Evolutionary conservation across 2,329 filamentous ascomycete genomes (phyloP), one percentile per base, ranked within the genome.

Genomic region (Neonectria neomacrospora): DNA sequence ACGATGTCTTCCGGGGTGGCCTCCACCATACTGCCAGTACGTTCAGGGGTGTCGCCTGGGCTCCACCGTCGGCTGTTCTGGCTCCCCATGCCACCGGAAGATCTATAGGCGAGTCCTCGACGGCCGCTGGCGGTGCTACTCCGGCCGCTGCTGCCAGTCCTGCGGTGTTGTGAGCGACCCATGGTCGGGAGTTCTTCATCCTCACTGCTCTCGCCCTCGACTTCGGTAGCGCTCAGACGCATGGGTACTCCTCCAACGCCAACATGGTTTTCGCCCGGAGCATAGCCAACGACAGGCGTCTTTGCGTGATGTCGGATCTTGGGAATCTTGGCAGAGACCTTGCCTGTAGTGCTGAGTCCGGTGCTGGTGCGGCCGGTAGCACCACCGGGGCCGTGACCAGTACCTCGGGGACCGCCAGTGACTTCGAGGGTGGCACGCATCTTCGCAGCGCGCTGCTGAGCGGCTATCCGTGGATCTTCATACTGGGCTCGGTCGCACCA

Each of bases 401-500:
- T 83, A 57, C 86, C 88, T 41, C 73, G 75, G 30, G 74, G 74
- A 54, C 88, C 85, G 54, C 90, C 92, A 52, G 90, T 88, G 8
- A 98, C 90, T 80, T 97, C 94, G 72, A 91, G 88, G 59, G 90
- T 90, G 12, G 96, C 96, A 52, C 94, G 86, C 81, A 92, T 89
- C 82, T 96, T 97, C 62, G 94, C 96, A 39, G 92, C 91, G 61
- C 92, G 88, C 77, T 97, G 94, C 73, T 94, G 91, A 28, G 93
- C 94, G 4, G 91, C 82, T 61, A 96, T 82, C 54, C 93, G 87
- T 1, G 95, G 93, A 76, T 99, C 96, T 79, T 98, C 94, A 66
- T 92, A 90, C 77, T 99, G 96, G 10, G 95, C 88, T 57, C 94
- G 91, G 76, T 98, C 96, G 81, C 94, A 97, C 96, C 96, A 99